Conservation (phyloP, 805 yeast species). For the Yueomyces sinensis region DNA sequence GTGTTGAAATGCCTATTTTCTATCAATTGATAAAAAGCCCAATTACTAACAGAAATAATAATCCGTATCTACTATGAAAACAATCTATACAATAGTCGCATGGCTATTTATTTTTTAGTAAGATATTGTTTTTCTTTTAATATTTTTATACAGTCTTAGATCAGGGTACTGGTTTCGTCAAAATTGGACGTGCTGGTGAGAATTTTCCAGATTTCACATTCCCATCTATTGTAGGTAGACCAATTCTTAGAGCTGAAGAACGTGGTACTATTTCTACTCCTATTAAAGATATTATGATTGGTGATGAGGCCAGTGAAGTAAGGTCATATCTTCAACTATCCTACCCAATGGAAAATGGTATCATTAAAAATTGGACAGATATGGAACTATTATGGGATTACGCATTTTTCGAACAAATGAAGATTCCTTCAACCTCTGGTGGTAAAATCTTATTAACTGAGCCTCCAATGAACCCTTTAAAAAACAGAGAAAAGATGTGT, state of each 20-base stretch:
- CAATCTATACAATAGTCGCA: too few species aligned
- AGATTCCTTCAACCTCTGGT: constrained; percentile 61
- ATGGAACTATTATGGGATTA: constrained; percentile 98
- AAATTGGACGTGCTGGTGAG: constrained; percentile 92
- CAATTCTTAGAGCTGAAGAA: constrained; percentile 94
- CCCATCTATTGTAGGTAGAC: constrained; percentile 96
- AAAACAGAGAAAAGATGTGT: constrained; percentile 84
- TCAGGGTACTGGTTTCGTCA: constrained; percentile 98
- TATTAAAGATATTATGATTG: constrained; percentile 95
- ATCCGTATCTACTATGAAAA: too few species aligned
- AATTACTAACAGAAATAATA: too few species aligned
- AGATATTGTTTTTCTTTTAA: background rate
- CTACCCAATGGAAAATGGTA: constrained; percentile 99
- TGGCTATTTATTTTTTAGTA: too few species aligned
- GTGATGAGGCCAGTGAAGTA: constrained; percentile 85
- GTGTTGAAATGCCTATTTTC: too few species aligned
- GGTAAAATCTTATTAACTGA: constrained; percentile 82
- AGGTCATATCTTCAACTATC: constrained; percentile 82
- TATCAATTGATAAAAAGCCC: too few species aligned
- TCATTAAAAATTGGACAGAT: constrained; percentile 95
- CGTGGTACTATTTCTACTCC: constrained; percentile 48
- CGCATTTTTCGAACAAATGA: constrained; percentile 85
- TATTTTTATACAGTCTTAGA: constrained; percentile 50
- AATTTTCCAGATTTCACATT: constrained; percentile 95
- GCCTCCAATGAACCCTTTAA: constrained; percentile 95